Base-by-base conservation (phyloP, 176 grass and related monocot genomes). In the Eleusine coracana region DNA sequence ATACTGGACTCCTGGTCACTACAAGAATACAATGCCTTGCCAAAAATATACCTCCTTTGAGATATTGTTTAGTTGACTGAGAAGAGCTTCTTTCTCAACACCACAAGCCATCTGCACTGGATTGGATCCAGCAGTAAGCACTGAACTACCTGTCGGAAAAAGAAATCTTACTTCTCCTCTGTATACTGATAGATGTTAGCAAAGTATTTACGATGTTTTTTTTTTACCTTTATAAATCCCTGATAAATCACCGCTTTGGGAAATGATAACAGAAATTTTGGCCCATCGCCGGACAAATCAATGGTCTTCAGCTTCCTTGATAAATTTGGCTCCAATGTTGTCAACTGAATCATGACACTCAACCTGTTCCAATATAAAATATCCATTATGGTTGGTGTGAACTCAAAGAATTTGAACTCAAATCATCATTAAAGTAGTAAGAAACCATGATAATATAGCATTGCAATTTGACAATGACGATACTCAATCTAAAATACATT, bases 201-300 rank as follows among this genome's bases (percentile, higher is more conserved):
- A 42, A 1, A n/a, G 34, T 6, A 49, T 73, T 58, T 6, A 63
- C 10, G 18, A 17, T 46, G 46, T 10, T 68, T 17, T 20, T 10
- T 68, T 17, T 20, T 37, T 49, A 44, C 84, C 75, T 73, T 86
- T 77, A 46, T 77, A 46, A 88, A 86, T 69, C 79, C 83, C 73
- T 92, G 78, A 39, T 79, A 79, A 58, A 92, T 92, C 49, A 46
- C 44, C 1, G 79, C 74, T 65, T 89, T 79, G 68, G 79, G 79
- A 79, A 80, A 89, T 80, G 75, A 89, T 69, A 77, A 91, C 81
- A 61, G 81, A 88, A n/a, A 76, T 91, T 76, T 79, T 8, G 71
- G 88, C 13, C 78, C 88, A 84, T 93, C 91, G 10, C 73, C 90
- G 60, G 76, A 60, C 45, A 85, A 56, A 61, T 73, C 82, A 59